These are phyloP conservation scores for Ganoderma sinense DNA, from an alignment of 1,284 basidiomycete genomes.

Conservation along the genomic window DNA sequence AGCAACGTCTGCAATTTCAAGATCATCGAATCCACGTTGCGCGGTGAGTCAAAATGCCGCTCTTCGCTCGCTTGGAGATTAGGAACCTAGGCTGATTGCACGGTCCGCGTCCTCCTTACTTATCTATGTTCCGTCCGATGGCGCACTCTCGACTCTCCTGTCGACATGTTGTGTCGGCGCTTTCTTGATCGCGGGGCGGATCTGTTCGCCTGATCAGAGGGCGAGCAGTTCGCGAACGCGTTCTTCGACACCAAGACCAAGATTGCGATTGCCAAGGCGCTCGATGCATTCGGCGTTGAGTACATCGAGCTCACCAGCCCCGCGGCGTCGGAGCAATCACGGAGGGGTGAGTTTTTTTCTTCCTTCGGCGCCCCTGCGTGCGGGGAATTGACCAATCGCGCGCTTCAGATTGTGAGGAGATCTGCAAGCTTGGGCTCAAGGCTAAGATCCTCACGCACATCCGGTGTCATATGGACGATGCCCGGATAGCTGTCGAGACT, in stretches of 20 bases:
- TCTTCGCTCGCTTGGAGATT: neutral
- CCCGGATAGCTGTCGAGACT: conserved; percentile 97
- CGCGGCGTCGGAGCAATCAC: conserved; percentile 96
- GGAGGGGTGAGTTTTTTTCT: conserved; percentile 45
- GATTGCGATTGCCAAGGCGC: conserved; percentile 97
- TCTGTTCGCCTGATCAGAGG: conserved; percentile 68
- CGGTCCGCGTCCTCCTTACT: neutral
- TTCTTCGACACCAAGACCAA: conserved; percentile 99
- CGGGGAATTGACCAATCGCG: conserved; percentile 12
- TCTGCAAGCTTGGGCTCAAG: conserved; percentile 99
- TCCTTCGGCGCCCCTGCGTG: neutral
- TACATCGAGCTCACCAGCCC: conserved; percentile 99
- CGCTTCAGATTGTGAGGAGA: conserved; percentile 94
- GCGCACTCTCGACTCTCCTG: neutral
- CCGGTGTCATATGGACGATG: conserved; percentile 99
- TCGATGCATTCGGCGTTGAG: conserved; percentile 98
- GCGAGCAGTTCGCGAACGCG: conserved; percentile 99
- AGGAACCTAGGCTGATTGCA: conserved; percentile 7
- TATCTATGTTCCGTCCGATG: neutral
- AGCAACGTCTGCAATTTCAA: conserved; percentile 94
- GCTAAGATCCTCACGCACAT: conserved; percentile 99
- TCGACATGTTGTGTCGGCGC: conserved; percentile 17
- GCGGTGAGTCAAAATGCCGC: conserved; percentile 64
- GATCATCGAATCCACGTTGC: conserved; percentile 96
- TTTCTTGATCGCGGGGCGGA: neutral